Evolutionary conservation across 352 stramenopile genomes (phyloP), one percentile per base, ranked within the genome.

Genomic region (Plasmopara muralis): DNA sequence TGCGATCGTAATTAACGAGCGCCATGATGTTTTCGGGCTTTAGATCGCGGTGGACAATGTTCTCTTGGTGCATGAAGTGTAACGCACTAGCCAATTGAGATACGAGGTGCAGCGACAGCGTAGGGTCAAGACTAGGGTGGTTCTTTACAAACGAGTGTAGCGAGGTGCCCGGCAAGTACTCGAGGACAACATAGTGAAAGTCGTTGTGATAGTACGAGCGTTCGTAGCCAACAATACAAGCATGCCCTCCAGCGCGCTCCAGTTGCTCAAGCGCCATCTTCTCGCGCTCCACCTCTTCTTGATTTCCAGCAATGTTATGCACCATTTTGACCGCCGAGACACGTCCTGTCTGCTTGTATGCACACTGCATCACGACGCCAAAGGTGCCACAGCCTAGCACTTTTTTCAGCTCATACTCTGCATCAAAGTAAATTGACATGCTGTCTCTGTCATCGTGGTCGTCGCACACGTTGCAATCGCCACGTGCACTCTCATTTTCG

Each of bases 11-110:
- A 37, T 55, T 35, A 12, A 70, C 51, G 1, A 94, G 53, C 0
- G 41, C 25, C 70, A 96, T 87, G 53, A 96, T 71, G 51, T 96
- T 96, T 53, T 93, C 86, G 0, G 86, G 86, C 53, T 96, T 96
- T 13, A 96, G 63, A 53, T 96, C 86, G n/a, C 85, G 76, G 50
- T 96, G 86, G 30, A 90, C 64, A 29, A 95, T 67, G 39, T 80
- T 66, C 5, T 72, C 49, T 9, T 66, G 38, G 39, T 86, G 61
- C 47, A 95, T 73, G 50, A 92, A 94, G 28, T 66, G 58, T 30
- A 94, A 52, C 15, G 81, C 83, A 29, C 72, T 77, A 7, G 77
- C 72, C 13, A 94, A 53, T 40, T 94, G 79, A 6, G 66, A 62
- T 7, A 74, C 65, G 13, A 92, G 68, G 35, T 77, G 59, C 20